Base-by-base conservation (phyloP, 2,329 filamentous ascomycete genomes). In the Thielaviopsis musarum region DNA sequence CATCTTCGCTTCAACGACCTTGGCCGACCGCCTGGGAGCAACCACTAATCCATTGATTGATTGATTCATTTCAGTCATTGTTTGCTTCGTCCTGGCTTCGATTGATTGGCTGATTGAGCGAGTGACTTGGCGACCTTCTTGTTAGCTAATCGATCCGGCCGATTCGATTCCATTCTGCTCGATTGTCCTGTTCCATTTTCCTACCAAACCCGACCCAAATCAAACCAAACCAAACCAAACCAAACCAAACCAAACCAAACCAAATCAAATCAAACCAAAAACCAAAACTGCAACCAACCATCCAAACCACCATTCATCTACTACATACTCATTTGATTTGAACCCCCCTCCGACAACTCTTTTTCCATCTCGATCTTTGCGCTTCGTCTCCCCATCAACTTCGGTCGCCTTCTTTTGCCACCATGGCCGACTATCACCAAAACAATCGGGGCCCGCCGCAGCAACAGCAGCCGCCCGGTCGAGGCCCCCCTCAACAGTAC, bases 381-480 rank as follows among this genome's bases (percentile, higher is more conserved):
- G 45, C 26, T 48, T 57, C 55, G 10, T 51, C 52, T 22, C 21
- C 19, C 49, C 38, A 12, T 17, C 49, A 34, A 24, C 7, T 17
- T 19, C 48, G 7, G 30, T 19, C 48, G 28, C 34, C 52, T 26
- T 26, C 52, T 26, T 51, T 56, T 61, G 45, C 59, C 62, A 71
- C 64, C 67, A 83, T 83, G 79, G 76, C 78, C 66, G 79, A 82
- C 67, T 81, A 82, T 66, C 77, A 76, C 63, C 75, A 76, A 66
- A 75, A 77, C 65, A 74, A 79, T 68, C 75, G 76, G 65, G 70
- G 71, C 63, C 71, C 72, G 69, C 71, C 71, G 56, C 73, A 73
- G 58, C 71, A 71, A 64, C 71, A 71, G 45, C 72, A 70, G 64
- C 66, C 66, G 19, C 71, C 72, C 60, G 73, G 77, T 65, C 77